A percentile compares a stretch with the other conserved stretches of the same genome.
These are phyloP conservation scores for Vigna radiata DNA, from an alignment of 306 rosid genomes.

Conservation along the genomic window DNA sequence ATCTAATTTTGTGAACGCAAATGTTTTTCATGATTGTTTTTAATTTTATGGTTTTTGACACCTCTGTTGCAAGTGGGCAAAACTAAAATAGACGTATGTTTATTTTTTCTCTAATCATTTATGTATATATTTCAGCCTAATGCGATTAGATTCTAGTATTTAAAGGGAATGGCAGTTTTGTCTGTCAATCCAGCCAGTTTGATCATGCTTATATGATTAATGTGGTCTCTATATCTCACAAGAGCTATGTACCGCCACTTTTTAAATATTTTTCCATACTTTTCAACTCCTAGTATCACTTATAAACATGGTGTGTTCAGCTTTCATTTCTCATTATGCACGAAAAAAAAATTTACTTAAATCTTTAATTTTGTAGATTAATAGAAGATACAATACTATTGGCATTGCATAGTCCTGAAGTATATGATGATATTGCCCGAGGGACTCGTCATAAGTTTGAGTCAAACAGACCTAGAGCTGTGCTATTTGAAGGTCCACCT, in stretches of 20 bases:
- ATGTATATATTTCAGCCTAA: slow-evolving; percentile 22
- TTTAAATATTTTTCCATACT: not conserved
- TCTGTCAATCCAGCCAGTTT: slow-evolving; percentile 29
- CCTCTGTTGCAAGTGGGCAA: slow-evolving; percentile 9
- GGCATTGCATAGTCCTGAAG: slow-evolving; percentile 86
- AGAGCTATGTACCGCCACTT: slow-evolving; percentile 1
- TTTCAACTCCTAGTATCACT: not conserved
- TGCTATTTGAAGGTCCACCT: slow-evolving; percentile 97
- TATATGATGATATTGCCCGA: slow-evolving; percentile 87
- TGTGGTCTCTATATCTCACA: not conserved
- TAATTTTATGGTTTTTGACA: slow-evolving; percentile 28
- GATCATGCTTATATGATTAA: not conserved
- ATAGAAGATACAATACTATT: slow-evolving; percentile 85
- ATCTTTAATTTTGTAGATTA: slow-evolving; percentile 56
- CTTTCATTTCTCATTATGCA: slow-evolving; percentile 11
- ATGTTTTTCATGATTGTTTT: not conserved
- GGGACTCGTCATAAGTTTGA: slow-evolving; percentile 85
- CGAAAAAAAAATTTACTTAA: slow-evolving; percentile 23
- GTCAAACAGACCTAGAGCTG: slow-evolving; percentile 92
- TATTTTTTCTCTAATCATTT: not conserved
- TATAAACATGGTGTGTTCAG: not conserved
- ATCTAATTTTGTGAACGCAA: slow-evolving; percentile 25
- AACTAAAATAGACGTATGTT: not conserved
- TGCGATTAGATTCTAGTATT: slow-evolving; percentile 23
- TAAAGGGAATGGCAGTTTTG: slow-evolving; percentile 11